phyloP scores from a whole-genome alignment of 371 early-diverging fungal species.

The Amoeboradix gromovi region DNA sequence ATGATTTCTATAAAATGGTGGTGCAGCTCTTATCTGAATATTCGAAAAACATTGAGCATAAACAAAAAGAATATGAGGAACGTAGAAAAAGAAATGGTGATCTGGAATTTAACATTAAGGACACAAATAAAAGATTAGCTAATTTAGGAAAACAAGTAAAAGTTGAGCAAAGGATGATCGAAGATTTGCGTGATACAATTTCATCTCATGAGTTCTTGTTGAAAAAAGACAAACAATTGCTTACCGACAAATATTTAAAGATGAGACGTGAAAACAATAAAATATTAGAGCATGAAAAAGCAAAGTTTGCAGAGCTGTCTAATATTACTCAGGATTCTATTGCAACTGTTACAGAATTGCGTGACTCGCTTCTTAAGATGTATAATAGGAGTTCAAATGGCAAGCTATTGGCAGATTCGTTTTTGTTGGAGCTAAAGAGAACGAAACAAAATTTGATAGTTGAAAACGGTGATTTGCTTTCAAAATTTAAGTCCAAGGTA shows the following conservation, averaged over 20 bases:
- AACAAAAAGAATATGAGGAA: background rate
- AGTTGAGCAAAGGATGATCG: background rate
- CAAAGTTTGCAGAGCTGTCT: background rate
- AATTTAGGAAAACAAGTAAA: background rate
- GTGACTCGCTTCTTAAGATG: background rate
- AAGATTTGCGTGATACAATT: background rate
- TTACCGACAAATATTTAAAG: background rate
- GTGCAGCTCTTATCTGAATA: background rate
- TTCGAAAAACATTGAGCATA: background rate
- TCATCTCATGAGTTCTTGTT: background rate
- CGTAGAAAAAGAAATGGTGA: background rate
- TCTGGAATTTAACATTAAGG: background rate
- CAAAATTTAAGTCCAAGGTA: background rate
- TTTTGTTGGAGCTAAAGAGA: background rate
- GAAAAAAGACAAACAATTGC: background rate
- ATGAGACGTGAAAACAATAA: background rate
- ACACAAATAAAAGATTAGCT: background rate
- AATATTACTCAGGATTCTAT: background rate
- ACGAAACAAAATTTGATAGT: background rate
- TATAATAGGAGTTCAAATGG: background rate
- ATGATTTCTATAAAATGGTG: background rate
- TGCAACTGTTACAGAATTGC: background rate
- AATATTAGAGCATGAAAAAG: background rate
- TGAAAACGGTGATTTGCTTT: background rate
- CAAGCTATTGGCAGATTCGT: background rate